A percentile compares a stretch with the other conserved stretches of the same genome.
Evolutionary conservation across 495 filamentous ascomycete species (phyloP).

Genomic region (Penicillium egyptiacum): DNA sequence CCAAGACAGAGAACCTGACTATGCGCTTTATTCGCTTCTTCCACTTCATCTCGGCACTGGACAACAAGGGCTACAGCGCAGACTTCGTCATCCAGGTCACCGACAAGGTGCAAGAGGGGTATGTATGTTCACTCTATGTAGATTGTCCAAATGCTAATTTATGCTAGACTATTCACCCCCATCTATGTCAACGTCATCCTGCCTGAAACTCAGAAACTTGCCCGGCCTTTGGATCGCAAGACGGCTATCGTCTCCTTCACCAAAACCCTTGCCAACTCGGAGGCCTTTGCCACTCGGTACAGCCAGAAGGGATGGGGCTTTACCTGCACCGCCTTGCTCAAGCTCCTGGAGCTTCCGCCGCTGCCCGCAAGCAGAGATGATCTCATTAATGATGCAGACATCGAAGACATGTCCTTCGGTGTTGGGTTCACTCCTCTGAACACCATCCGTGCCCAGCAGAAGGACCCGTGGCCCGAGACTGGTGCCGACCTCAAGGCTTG

Average conservation of each 20-base stretch:
- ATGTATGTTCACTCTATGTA: constrained; percentile 23
- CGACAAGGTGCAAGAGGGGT: constrained; percentile 76
- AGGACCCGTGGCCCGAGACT: constrained; percentile 81
- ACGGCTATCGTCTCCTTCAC: constrained; percentile 88
- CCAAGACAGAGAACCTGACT: constrained; percentile 77
- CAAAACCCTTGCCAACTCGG: constrained; percentile 80
- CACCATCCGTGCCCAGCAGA: constrained; percentile 68
- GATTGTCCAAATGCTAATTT: constrained; percentile 26
- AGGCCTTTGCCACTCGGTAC: constrained; percentile 70
- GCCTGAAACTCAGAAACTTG: constrained; percentile 82
- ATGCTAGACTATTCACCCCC: constrained; percentile 67
- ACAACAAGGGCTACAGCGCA: constrained; percentile 74
- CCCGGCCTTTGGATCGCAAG: constrained; percentile 85
- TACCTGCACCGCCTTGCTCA: constrained; percentile 81
- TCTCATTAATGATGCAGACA: constrained; percentile 75
- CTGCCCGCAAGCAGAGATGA: constrained; percentile 71
- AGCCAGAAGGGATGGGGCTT: constrained; percentile 81
- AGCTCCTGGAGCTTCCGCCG: constrained; percentile 84
- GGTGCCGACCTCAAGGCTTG: constrained; percentile 71
- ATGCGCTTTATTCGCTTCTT: constrained; percentile 86
- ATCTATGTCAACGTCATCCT: constrained; percentile 85
- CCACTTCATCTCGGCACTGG: constrained; percentile 78
- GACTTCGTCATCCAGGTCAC: constrained; percentile 84
- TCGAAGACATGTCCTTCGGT: constrained; percentile 92
- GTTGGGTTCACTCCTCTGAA: constrained; percentile 89